Conservation (phyloP, 2,329 filamentous ascomycete genomes). For the Epichloe gansuensis region DNA sequence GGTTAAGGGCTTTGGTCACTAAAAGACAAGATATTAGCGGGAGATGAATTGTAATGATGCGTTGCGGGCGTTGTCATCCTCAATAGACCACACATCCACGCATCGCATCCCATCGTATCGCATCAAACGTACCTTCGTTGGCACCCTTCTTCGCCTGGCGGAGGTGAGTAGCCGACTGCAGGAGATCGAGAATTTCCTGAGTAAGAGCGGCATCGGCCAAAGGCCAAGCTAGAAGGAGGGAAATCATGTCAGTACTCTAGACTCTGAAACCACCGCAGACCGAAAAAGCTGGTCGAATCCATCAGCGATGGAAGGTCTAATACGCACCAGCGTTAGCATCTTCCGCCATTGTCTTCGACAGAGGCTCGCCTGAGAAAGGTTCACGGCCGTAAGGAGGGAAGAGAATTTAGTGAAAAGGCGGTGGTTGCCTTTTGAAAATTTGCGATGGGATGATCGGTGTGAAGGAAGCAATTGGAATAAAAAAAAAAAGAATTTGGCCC, state of each 20-base stretch:
- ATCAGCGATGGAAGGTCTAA: background rate
- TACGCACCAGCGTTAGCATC: slow-evolving; percentile 14
- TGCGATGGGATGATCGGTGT: slow-evolving; percentile 1
- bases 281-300: background rate
- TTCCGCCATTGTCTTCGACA: slow-evolving; percentile 14
- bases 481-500: slow-evolving; percentile 4
- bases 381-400: slow-evolving; percentile 34
- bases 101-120: background rate
- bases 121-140: slow-evolving; percentile 47
- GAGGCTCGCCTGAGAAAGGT: slow-evolving; percentile 32
- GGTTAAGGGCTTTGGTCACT: slow-evolving; percentile 74
- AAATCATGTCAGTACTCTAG: background rate
- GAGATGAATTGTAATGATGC: background rate
- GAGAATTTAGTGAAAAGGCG: background rate
- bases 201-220: slow-evolving; percentile 61
- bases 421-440: slow-evolving; percentile 3
- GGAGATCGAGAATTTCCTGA: slow-evolving; percentile 70
- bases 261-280: background rate
- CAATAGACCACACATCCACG: background rate
- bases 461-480: background rate
- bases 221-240: slow-evolving; percentile 44
- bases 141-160: slow-evolving; percentile 81
- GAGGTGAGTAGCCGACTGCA: slow-evolving; percentile 55
- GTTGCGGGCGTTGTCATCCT: no score
- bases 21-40: slow-evolving; percentile 7